phyloP scores from a whole-genome alignment of 805 yeast species.

The Myxozyma udenii region DNA sequence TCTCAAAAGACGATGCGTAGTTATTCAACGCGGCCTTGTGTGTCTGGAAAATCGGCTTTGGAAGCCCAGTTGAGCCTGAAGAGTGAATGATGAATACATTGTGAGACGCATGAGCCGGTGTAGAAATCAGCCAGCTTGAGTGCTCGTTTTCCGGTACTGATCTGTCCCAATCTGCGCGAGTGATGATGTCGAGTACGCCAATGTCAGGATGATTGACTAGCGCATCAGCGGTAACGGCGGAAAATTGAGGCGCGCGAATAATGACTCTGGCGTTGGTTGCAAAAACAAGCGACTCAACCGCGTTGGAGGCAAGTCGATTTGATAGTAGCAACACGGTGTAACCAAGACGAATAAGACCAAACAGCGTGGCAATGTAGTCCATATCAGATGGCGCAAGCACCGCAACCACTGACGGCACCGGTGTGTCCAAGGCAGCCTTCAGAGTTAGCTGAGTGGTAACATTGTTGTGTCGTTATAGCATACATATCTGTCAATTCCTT shows the following conservation, averaged over 20 bases:
- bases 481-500: conserved; percentile 9
- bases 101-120: conserved; percentile 7
- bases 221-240: conserved; percentile 1
- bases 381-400: conserved; percentile 19
- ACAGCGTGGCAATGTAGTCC: conserved; percentile 12
- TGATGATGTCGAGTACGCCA: background rate
- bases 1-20: conserved; percentile 12
- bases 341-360: conserved; percentile 19
- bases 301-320: conserved; percentile 15
- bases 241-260: conserved; percentile 1
- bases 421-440: conserved; percentile 3
- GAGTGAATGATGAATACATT: conserved; percentile 17
- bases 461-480: too few species aligned
- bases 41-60: conserved; percentile 18
- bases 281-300: conserved; percentile 6
- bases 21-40: conserved; percentile 12
- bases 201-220: background rate
- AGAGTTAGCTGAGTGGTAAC: background rate
- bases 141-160: background rate
- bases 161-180: conserved; percentile 6
- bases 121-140: conserved; percentile 2
- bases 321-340: conserved; percentile 18
- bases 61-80: conserved; percentile 23
- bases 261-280: conserved; percentile 4
- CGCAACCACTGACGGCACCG: conserved; percentile 7